Evolutionary conservation across 495 filamentous ascomycete genomes (phyloP).

Genomic region (Penicillium macrosclerotiorum): DNA sequence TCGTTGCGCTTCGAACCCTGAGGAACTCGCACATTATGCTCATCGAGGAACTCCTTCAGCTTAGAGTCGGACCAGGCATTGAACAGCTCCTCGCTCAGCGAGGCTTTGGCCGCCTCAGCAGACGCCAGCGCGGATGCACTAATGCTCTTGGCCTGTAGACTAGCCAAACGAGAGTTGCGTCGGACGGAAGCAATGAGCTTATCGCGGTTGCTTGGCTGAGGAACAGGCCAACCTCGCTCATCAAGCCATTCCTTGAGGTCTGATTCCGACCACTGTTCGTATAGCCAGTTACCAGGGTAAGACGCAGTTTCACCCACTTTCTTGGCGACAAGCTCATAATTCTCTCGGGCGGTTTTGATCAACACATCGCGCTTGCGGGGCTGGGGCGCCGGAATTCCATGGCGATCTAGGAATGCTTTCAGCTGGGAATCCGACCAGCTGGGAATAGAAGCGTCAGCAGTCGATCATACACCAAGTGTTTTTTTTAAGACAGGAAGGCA

Average conservation of each 20-base stretch:
- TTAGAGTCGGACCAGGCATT: constrained; percentile 83
- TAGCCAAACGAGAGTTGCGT: constrained; percentile 81
- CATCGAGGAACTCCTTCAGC: constrained; percentile 76
- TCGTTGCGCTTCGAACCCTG: constrained; percentile 91
- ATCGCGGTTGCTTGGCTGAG: constrained; percentile 83
- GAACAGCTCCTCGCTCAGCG: constrained; percentile 77
- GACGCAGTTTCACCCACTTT: constrained; percentile 76
- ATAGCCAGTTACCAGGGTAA: constrained; percentile 97
- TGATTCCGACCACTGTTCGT: constrained; percentile 79
- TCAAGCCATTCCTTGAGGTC: constrained; percentile 83
- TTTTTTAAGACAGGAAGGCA: neutral
- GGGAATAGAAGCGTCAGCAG: constrained; percentile 19
- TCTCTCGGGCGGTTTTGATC: constrained; percentile 72
- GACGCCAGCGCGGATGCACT: constrained; percentile 60
- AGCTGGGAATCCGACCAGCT: constrained; percentile 84
- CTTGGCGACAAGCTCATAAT: constrained; percentile 77
- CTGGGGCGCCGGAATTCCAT: constrained; percentile 76
- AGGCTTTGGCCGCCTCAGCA: constrained; percentile 65
- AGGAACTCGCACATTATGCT: constrained; percentile 75
- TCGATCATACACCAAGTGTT: too few species aligned
- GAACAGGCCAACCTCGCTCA: constrained; percentile 80
- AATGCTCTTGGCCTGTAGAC: constrained; percentile 59
- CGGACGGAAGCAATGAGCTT: constrained; percentile 85
- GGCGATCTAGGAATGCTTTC: constrained; percentile 87
- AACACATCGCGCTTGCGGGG: constrained; percentile 83